Evolutionary conservation across 106 monocot genomes (phyloP), one percentile per base, ranked within the genome.

Genomic region (Posidonia australis): DNA sequence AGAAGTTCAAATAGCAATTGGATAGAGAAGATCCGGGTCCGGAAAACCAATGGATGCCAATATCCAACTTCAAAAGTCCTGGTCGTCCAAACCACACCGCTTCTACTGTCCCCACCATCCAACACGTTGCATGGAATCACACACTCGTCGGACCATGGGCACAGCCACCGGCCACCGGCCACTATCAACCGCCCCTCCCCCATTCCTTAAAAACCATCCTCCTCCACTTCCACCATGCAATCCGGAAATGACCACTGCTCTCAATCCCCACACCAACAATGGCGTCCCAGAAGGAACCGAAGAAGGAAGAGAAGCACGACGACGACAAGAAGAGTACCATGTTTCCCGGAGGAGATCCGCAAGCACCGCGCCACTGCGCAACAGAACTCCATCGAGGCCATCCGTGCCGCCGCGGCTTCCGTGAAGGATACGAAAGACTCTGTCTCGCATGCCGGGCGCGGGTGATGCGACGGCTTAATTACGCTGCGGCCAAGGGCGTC

Each of bases 361-460:
- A 57, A 64, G 44, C 71, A 71, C 61, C 74, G 90, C 0, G 73
- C 76, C 19, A 57, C 63, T 0, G 80, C 90, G 10, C 86, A 90
- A 73, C 90, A 90, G 70, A 86, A 78, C 73, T 90, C 90, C 6
- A 51, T 78, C 17, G 90, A 90, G 6, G 55, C 78, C 55, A 74
- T 86, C 28, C 52, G 78, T 12, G 76, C 76, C 9, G 90, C 83
- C 4, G 52, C 67, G 0, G 22, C 73, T 0, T 78, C 78, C 3
- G 22, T 64, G 41, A 68, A 77, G 14, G 76, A 79, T 28, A 63
- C 83, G 18, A 83, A 81, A 43, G 85, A 85, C 23, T 51, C 81
- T 42, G 68, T 64, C 21, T 29, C 45, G 22, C 75, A 78, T n/a
- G n/a, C n/a, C 4, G 72, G 74, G 12, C 1, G 64, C 25, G 67